Percentiles rank a stretch among this genome's conserved stretches.
phyloP scores from a whole-genome alignment of 176 grass and related monocot species.

The Carex cristatella region DNA sequence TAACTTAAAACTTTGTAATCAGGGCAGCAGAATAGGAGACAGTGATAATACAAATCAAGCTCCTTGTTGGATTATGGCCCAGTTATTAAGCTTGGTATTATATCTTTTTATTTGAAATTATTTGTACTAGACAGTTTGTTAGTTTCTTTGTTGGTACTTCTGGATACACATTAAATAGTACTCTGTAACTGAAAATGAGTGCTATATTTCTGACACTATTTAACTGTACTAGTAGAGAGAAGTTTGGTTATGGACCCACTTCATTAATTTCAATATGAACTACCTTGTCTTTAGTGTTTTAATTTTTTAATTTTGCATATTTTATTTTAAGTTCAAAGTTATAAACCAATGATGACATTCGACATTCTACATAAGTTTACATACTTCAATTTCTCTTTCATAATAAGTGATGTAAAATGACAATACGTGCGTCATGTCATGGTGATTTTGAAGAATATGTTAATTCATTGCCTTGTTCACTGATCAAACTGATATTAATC shows the following conservation, averaged over 20 bases:
- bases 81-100: conserved; percentile 57
- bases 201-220: background rate
- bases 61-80: conserved; percentile 53
- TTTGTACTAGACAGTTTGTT: background rate
- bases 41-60: conserved; percentile 17
- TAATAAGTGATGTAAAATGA: background rate
- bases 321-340: background rate
- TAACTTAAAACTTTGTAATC: background rate
- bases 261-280: background rate
- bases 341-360: background rate
- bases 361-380: background rate
- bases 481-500: background rate
- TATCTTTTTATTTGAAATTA: conserved; percentile 21
- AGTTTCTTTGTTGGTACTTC: conserved; percentile 6
- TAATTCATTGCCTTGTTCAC: background rate
- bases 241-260: background rate
- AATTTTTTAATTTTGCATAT: background rate
- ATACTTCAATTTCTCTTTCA: background rate
- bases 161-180: background rate
- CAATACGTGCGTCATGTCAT: background rate
- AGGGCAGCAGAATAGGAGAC: background rate
- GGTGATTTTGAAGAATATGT: background rate
- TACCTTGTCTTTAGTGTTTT: background rate
- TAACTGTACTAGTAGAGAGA: background rate
- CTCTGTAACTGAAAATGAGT: background rate